Evolutionary conservation across 1,284 basidiomycete genomes (phyloP), one percentile per base, ranked within the genome.

Genomic region (Vanrija sp.): DNA sequence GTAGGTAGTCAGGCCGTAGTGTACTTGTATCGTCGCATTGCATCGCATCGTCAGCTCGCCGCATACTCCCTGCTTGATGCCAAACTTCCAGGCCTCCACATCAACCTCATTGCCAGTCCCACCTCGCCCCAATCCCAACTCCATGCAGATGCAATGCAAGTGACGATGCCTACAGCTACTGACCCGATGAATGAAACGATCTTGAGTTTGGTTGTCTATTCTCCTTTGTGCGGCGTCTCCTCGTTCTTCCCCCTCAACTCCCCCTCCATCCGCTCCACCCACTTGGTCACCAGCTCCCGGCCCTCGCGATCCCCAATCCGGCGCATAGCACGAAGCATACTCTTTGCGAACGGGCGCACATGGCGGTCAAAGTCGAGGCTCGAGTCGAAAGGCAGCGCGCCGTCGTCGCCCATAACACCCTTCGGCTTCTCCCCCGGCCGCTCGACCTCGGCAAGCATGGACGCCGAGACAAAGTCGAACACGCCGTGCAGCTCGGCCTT

Each of bases 291-390:
- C 46, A 29, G 25, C 12, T 50, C 18, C 9, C 62, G 51, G 3
- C 65, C 67, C n/a, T 57, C 54, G 6, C 39, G 38, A 55, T 72
- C 72, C n/a, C 62, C 65, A 12, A 61, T 54, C 16, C 55, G 58
- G 18, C 51, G 50, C 46, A 72, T 54, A 0, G 68, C 67, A 1
- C 59, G 47, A 1, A 53, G 50, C 43, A 74, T 55, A 49, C 63
- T 62, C 52, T 61, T 57, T 0, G 53, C 60, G 38, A 75, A 72
- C 16, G 72, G 73, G 40, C 55, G 48, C 29, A 73, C 51, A 46
- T 70, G 67, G 10, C 52, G 51, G 8, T 48, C 38, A 29, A 60
- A 67, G 38, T 60, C 49, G 34, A 65, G 43, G 14, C 26, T 38
- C 10, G 18, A 14, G 43, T 55, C 52, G 23, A 59, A 59, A 2